A percentile compares a stretch with the other conserved stretches of the same genome.
These are phyloP conservation scores for Penicillium vulpinum DNA, from an alignment of 2,329 filamentous ascomycete genomes.

Conservation along the genomic window DNA sequence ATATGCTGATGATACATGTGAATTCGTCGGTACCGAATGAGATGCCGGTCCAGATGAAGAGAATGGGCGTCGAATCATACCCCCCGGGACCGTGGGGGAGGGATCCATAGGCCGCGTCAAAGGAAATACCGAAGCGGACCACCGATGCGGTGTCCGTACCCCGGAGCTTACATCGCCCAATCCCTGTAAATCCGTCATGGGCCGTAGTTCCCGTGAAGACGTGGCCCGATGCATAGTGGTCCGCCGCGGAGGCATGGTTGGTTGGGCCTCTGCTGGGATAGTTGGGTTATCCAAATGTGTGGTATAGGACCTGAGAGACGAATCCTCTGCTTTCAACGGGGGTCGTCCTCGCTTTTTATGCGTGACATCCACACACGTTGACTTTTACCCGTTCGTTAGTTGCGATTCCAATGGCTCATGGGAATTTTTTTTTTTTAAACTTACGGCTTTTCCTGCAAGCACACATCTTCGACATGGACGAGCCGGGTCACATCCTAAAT, in stretches of 20 bases:
- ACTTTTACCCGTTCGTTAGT: constrained; percentile 27
- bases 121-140: constrained; percentile 34
- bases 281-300: constrained; percentile 30
- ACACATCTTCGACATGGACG: constrained; percentile 50
- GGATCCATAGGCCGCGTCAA: constrained; percentile 31
- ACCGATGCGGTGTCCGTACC: constrained; percentile 30
- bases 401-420: not conserved
- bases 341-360: constrained; percentile 50
- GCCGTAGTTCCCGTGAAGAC: constrained; percentile 41
- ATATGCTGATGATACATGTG: constrained; percentile 29
- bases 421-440: constrained; percentile 10
- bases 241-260: constrained; percentile 24
- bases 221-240: constrained; percentile 34
- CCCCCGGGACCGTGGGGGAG: constrained; percentile 25
- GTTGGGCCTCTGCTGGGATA: constrained; percentile 28
- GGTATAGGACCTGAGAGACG: constrained; percentile 34
- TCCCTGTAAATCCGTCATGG: constrained; percentile 40
- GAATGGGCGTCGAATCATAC: constrained; percentile 32
- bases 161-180: constrained; percentile 19
- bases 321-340: constrained; percentile 46
- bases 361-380: constrained; percentile 47
- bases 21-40: constrained; percentile 24
- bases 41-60: constrained; percentile 35
- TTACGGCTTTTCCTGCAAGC: constrained; percentile 49
- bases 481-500: constrained; percentile 48